Conservation (phyloP, 1,139 yeast genomes). For the Kodamaea ohmeri region DNA sequence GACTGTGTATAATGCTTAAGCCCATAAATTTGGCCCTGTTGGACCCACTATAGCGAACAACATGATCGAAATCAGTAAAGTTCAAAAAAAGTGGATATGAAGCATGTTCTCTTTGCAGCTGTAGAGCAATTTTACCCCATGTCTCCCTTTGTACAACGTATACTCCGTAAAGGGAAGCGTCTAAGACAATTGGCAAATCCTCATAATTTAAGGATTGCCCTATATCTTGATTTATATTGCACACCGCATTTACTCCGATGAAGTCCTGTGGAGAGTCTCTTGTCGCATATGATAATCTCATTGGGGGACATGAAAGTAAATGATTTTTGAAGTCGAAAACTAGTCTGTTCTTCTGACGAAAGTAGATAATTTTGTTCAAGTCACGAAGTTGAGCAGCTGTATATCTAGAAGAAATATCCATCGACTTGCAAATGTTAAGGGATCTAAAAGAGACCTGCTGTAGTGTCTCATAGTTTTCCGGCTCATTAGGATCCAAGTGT, state of each 20-base stretch:
- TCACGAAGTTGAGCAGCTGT: slow-evolving; percentile 53
- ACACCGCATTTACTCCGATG: slow-evolving; percentile 37
- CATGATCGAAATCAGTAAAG: slow-evolving; percentile 17
- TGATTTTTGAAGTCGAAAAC: slow-evolving; percentile 50
- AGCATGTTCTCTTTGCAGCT: slow-evolving; percentile 3
- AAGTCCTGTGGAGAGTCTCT: slow-evolving; percentile 17
- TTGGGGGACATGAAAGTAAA: slow-evolving; percentile 46
- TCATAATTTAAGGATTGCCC: slow-evolving; percentile 25
- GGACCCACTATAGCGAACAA: slow-evolving; percentile 13
- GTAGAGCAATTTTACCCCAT: background rate
- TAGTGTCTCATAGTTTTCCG: slow-evolving; percentile 27
- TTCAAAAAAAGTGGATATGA: slow-evolving; percentile 21
- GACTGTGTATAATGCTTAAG: slow-evolving; percentile 58
- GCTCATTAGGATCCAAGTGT: slow-evolving; percentile 18
- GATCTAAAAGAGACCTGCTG: slow-evolving; percentile 22
- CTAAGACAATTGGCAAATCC: slow-evolving; percentile 47
- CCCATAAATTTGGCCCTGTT: slow-evolving; percentile 30
- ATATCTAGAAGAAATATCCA: slow-evolving; percentile 33
- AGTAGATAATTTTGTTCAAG: slow-evolving; percentile 49
- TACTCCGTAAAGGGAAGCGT: slow-evolving; percentile 54
- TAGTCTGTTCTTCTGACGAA: slow-evolving; percentile 39
- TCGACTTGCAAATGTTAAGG: slow-evolving; percentile 26
- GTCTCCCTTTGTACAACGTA: slow-evolving; percentile 26
- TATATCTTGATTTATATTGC: slow-evolving; percentile 35
- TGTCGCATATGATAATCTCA: slow-evolving; percentile 43